Evolutionary conservation across 345 rosid genomes (phyloP), one percentile per base, ranked within the genome.

Genomic region (Citrus inodora): DNA sequence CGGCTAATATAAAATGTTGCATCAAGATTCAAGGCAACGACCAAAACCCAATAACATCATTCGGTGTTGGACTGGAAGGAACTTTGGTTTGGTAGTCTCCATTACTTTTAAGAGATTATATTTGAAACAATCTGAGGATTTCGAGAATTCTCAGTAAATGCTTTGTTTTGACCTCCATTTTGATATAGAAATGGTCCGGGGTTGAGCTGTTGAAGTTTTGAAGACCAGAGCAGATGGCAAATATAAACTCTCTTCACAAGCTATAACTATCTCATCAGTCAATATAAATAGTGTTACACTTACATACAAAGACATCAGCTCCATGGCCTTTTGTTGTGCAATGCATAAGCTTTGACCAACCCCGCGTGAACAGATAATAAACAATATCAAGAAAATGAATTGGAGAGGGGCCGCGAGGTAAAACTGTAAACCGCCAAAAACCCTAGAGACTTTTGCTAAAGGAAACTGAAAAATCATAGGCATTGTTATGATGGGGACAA

Each of bases 401-500:
- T n/a, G 59, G n/a, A 73, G 71, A 71, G 70, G 32, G 46, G 68
- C 67, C 30, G 60, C 7, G 30, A 63, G 56, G 63, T 21, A 76
- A 83, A 60, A 68, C 83, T 74, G 79, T 79, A 75, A 48, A 76
- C 33, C 53, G 78, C 80, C 66, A 77, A 74, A 80, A 81, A 22
- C 76, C 82, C 70, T 53, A 70, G 64, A 71, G 56, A 46, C 59
- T 17, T 79, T 67, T 53, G 61, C 55, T 38, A 75, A 73, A 76
- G 17, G 62, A 64, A 69, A 68, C 24, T 3, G 25, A 68, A 82
- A 33, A 66, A 27, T 80, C 17, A 78, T 24, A 7, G 66, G 32
- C 61, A 9, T 13, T 5, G 73, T 67, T 85, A 81, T 74, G 89
- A 84, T 19, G 89, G 88, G 25, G 89, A 80, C 71, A 70, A 62